These are phyloP conservation scores for Hypoxylon sp. DNA, from an alignment of 2,329 filamentous ascomycete species.

Conservation along the genomic window DNA sequence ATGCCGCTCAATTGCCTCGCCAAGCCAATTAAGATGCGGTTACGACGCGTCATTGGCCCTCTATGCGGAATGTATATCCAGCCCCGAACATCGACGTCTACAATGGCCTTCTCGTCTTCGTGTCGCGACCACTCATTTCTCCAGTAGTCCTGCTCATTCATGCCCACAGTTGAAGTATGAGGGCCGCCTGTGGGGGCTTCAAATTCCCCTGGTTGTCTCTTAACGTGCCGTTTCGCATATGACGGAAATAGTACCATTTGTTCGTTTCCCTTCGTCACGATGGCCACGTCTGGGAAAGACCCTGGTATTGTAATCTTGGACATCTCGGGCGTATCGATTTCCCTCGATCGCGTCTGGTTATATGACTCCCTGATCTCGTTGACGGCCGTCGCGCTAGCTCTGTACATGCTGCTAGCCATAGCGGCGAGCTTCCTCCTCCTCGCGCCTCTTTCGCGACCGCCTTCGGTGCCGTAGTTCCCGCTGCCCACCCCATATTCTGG, in stretches of 20 bases:
- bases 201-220: conserved; percentile 54
- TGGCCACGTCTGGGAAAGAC: conserved; percentile 87
- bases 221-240: conserved; percentile 83
- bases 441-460: conserved; percentile 73
- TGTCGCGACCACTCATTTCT: conserved; percentile 82
- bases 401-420: conserved; percentile 71
- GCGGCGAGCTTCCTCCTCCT: conserved; percentile 82
- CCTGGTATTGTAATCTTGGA: conserved; percentile 73
- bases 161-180: conserved; percentile 59
- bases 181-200: conserved; percentile 57
- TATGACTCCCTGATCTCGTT: conserved; percentile 73
- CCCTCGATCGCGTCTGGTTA: conserved; percentile 64
- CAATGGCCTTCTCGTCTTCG: conserved; percentile 86
- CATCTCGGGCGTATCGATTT: conserved; percentile 55
- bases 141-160: conserved; percentile 81
- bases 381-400: conserved; percentile 70
- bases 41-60: conserved; percentile 88
- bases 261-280: conserved; percentile 83
- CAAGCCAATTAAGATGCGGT: conserved; percentile 87
- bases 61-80: conserved; percentile 93
- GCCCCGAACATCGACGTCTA: conserved; percentile 94
- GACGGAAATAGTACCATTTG: conserved; percentile 97
- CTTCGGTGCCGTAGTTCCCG: conserved; percentile 58
- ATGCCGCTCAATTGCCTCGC: conserved; percentile 91
- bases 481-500: conserved; percentile 54